phyloP scores from a whole-genome alignment of 257 asterid species.

The Plantago major region DNA sequence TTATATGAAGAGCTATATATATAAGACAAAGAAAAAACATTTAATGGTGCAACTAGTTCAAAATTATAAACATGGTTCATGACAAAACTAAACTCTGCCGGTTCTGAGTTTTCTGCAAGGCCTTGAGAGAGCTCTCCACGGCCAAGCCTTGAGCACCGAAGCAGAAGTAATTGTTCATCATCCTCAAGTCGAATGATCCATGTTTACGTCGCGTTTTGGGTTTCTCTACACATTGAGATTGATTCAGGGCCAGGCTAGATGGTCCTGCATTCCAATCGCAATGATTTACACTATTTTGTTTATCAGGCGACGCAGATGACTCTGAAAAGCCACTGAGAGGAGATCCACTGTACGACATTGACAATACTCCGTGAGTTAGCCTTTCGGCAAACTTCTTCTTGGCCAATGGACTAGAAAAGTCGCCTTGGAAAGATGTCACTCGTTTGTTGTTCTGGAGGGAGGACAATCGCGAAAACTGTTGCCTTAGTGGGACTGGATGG shows the following conservation, averaged over 20 bases:
- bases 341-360: slow-evolving; percentile 39
- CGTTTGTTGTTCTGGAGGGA: slow-evolving; percentile 53
- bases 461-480: slow-evolving; percentile 44
- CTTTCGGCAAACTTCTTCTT: slow-evolving; percentile 58
- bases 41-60: no score
- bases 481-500: slow-evolving; percentile 55
- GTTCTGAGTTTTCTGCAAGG: slow-evolving; percentile 5
- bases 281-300: slow-evolving; percentile 21
- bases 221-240: slow-evolving; percentile 16
- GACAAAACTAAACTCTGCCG: not conserved
- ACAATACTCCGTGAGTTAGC: slow-evolving; percentile 50
- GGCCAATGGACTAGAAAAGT: slow-evolving; percentile 52
- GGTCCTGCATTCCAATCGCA: slow-evolving; percentile 8
- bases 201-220: slow-evolving; percentile 36
- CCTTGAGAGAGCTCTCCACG: slow-evolving; percentile 27
- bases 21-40: no score
- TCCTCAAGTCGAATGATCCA: slow-evolving; percentile 47
- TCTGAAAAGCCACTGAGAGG: slow-evolving; percentile 53
- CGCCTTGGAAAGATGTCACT: slow-evolving; percentile 24
- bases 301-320: slow-evolving; percentile 51
- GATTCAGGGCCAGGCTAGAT: no score
- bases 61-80: not conserved
- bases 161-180: slow-evolving; percentile 68
- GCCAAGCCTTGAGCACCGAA: slow-evolving; percentile 68
- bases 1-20: no score